Evolutionary conservation across 2,329 filamentous ascomycete species (phyloP), one percentile per base, ranked within the genome.

Genomic region (Verticillium nubilum): DNA sequence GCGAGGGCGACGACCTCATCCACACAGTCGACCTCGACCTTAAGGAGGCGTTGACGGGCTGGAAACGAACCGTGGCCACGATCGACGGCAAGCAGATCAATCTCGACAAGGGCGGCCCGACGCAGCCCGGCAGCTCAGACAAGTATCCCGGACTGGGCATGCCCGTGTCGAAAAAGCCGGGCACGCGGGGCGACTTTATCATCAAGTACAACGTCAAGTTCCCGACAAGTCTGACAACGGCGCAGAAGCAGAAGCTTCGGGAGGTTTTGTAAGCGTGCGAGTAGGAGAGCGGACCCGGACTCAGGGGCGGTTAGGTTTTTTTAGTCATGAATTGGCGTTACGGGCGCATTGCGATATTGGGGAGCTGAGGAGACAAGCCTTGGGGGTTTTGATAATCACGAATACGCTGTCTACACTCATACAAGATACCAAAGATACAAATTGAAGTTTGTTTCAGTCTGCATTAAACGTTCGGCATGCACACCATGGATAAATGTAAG

Each of bases 1-100:
- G 95, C 62, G 90, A 96, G 60, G 92, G 92, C 66, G 94, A 98
- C 75, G 90, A 98, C 67, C 80, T 99, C 53, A 80, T 90, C 61
- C 86, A 90, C 69, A 89, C 81, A 1, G 81, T 98, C 66, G 89
- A 93, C 7, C 82, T 99, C 57, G 86, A 89, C 28, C 86, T 99
- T 54, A 98, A 97, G 74, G 95, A 99, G 76, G 92, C 95, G 1
- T 78, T 99, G 52, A 97, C 93, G 0, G 95, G 95, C 60, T 99
- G 95, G 95, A 89, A 86, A 67, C 86, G 90, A 58, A 96, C 91
- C n/a, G 86, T 99, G 25, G 86, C 87, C 31, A 99, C 94, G 10
- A 98, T 99, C 67, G 95, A 99, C 69, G 91, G 91, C 67, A 93
- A 91, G 71, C 89, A 93, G 68, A 79, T 99, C 66, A 86, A 80